Evolutionary conservation across 768 basidiomycete species (phyloP).

Genomic region (Pleurotus salmoneostramineus): DNA sequence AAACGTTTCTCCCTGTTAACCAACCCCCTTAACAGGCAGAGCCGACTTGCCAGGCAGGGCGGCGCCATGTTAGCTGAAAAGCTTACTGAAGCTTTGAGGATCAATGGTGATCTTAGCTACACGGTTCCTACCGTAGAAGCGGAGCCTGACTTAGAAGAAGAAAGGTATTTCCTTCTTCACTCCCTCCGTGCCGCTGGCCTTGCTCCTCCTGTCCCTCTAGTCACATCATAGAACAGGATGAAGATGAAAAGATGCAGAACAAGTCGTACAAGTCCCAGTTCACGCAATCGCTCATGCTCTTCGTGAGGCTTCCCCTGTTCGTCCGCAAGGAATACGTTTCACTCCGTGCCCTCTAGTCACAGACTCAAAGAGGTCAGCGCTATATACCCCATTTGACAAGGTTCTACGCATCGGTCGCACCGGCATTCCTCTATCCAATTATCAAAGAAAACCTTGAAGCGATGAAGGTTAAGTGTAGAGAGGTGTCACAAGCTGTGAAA

Average conservation of each 20-base stretch:
- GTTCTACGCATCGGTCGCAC: not conserved
- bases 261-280: conserved; percentile 57
- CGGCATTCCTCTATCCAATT: conserved; percentile 35
- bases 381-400: not conserved
- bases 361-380: not conserved
- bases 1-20: not conserved
- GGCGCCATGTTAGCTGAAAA: conserved; percentile 57
- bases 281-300: conserved; percentile 78
- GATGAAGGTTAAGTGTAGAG: conserved; percentile 48
- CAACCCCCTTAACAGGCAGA: conserved; percentile 18
- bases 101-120: conserved; percentile 71
- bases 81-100: conserved; percentile 64
- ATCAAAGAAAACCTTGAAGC: conserved; percentile 50
- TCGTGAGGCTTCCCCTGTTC: conserved; percentile 47
- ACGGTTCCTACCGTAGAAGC: conserved; percentile 45
- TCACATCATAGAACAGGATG: conserved; percentile 42
- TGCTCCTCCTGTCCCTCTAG: not conserved
- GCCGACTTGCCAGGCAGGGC: conserved; percentile 58
- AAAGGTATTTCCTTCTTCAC: conserved; percentile 15
- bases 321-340: not conserved
- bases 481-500: conserved; percentile 19
- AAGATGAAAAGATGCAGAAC: conserved; percentile 57
- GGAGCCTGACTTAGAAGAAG: conserved; percentile 3
- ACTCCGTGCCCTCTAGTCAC: not conserved
- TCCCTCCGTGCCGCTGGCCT: not conserved